Evolutionary conservation across 306 rosid species (phyloP), one percentile per base, ranked within the genome.

Genomic region (Fagus sylvatica): DNA sequence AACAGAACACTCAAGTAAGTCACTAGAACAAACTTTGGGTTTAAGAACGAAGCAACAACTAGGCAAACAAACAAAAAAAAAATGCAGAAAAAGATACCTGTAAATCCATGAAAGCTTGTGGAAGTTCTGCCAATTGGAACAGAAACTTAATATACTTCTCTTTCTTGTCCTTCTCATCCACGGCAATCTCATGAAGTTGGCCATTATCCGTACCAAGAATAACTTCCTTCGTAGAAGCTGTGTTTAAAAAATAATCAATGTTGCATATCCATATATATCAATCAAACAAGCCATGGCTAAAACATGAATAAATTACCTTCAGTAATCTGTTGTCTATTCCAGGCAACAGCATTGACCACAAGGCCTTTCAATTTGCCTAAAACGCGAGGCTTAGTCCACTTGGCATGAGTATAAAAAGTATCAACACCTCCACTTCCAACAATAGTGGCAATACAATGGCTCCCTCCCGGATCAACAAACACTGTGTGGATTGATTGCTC

Each of bases 401-500:
- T 95, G 0, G 97, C 98, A 84, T 95, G 98, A 82, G 87, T 87
- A 53, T 94, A 95, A 81, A 92, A 95, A 6, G 98, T 91, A 77
- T 95, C 98, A 53, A 95, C 89, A 48, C 97, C 95, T 6, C 95
- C 97, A 28, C 73, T 78, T 56, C 98, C 98, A 77, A 86, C 85
- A 76, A 92, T 86, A 22, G 91, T 88, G 76, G 96, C 92, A 79
- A 95, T 92, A 75, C 97, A 92, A 76, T 95, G 98, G 81, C 98
- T 89, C 72, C 98, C 98, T 59, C 98, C 98, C 61, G 98, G 93
- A 89, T 92, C 98, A 77, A 92, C 97, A 84, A 92, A 95, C 30
- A 95, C 92, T 71, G 96, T 89, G 82, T 95, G 98, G 85, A 95
- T 92, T 30, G 98, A 95, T 78, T 90, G 97, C 77, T 95, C 98